phyloP scores from a whole-genome alignment of 192 early-diverging fungal species.

The Backusella circina region DNA sequence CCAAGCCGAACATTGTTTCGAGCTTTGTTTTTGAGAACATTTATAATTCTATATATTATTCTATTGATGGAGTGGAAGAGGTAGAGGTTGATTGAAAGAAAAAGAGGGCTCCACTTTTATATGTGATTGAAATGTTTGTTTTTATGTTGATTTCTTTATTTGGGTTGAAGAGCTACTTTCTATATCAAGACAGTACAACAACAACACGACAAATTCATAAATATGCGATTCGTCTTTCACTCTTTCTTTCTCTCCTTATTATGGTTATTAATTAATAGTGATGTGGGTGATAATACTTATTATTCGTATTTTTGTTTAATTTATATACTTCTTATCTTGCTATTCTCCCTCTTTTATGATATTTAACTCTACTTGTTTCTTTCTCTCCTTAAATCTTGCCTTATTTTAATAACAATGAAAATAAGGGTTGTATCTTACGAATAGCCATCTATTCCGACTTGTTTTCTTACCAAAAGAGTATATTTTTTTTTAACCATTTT shows the following conservation, averaged over 20 bases:
- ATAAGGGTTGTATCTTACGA: neutral
- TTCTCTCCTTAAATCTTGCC: neutral
- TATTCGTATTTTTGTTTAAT: neutral
- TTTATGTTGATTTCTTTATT: neutral
- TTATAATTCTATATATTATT: neutral
- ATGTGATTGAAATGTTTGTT: neutral
- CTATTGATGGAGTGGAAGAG: neutral
- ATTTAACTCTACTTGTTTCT: neutral
- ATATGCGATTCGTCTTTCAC: neutral
- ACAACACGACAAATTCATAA: neutral
- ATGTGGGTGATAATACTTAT: neutral
- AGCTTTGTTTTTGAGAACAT: constrained; percentile 29
- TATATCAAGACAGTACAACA: neutral
- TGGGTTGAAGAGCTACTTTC: neutral
- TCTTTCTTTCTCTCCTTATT: neutral
- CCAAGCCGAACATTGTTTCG: constrained; percentile 14
- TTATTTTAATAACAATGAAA: neutral
- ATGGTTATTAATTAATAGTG: neutral
- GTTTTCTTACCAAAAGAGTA: constrained; percentile 12
- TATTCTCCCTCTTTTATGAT: neutral
- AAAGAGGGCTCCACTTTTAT: neutral
- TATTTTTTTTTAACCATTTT: no score
- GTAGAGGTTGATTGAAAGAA: no score
- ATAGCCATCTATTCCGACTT: constrained; percentile 52
- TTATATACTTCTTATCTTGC: neutral